A percentile compares a stretch with the other conserved stretches of the same genome.
Evolutionary conservation across 495 filamentous ascomycete species (phyloP).

Genomic region (Penicillium coprophilum): DNA sequence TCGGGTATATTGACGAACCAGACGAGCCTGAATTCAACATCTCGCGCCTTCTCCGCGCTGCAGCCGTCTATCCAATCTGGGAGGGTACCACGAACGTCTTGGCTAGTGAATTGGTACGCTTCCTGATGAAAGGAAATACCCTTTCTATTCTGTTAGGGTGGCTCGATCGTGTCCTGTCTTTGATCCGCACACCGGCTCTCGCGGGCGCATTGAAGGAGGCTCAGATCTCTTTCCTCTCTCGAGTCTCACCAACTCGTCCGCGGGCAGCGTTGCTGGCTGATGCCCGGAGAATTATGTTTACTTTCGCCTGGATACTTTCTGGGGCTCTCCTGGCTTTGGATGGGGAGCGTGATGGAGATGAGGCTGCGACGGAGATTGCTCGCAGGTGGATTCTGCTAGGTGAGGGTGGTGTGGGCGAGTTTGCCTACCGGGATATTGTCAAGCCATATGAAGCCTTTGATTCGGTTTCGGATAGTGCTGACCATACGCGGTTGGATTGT

Average conservation of each 20-base stretch:
- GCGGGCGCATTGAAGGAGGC: not conserved
- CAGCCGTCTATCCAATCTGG: slow-evolving; percentile 65
- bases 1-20: slow-evolving; percentile 59
- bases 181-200: not conserved
- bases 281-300: slow-evolving; percentile 30
- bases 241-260: not conserved
- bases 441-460: not conserved
- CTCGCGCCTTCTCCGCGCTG: slow-evolving; percentile 61
- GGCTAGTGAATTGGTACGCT: slow-evolving; percentile 57
- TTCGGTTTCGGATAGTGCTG: slow-evolving; percentile 3
- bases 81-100: slow-evolving; percentile 73
- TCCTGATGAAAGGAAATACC: slow-evolving; percentile 46
- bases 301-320: slow-evolving; percentile 35
- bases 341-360: slow-evolving; percentile 32
- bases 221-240: not conserved
- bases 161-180: slow-evolving; percentile 1
- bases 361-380: slow-evolving; percentile 31
- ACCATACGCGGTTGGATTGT: slow-evolving; percentile 35
- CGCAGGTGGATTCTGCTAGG: slow-evolving; percentile 34
- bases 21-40: slow-evolving; percentile 56
- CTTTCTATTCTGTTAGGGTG: slow-evolving; percentile 20
- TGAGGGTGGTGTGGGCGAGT: slow-evolving; percentile 33
- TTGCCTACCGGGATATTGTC: slow-evolving; percentile 33
- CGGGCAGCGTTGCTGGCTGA: not conserved
- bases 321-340: slow-evolving; percentile 33